Evolutionary conservation across 805 yeast species (phyloP).

Genomic region (Ogataea henricii): DNA sequence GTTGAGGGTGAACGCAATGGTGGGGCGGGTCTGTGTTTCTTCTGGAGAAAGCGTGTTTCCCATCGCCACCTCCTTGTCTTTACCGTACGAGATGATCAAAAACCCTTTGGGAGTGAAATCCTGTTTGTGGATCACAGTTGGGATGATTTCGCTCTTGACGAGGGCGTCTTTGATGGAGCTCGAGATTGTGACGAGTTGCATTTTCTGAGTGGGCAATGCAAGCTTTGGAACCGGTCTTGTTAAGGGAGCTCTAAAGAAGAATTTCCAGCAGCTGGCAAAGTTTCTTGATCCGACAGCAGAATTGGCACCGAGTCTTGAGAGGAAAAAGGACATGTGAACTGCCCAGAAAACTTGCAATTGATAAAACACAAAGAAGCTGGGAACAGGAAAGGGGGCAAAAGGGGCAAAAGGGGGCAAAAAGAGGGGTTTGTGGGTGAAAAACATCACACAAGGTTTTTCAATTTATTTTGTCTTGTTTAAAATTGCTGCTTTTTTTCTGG

Average conservation of each 20-base stretch:
- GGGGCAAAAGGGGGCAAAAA: background rate
- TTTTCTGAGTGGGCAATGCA: conserved; percentile 13
- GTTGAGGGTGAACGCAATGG: conserved; percentile 61
- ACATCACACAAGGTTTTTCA: conserved; percentile 5
- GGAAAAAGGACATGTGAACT: background rate
- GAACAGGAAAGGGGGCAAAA: background rate
- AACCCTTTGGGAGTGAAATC: conserved; percentile 48
- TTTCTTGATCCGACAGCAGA: conserved; percentile 6
- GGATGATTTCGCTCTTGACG: conserved; percentile 49
- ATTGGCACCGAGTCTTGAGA: conserved; percentile 4
- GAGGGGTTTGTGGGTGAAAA: background rate
- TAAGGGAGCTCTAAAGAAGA: no score
- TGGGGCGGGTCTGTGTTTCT: conserved; percentile 70
- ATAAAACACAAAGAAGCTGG: background rate
- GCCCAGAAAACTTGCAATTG: background rate
- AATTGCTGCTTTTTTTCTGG: background rate
- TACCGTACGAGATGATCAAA: conserved; percentile 65
- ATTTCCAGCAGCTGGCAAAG: conserved; percentile 2
- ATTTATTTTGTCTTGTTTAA: no score
- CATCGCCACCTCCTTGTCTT: conserved; percentile 62
- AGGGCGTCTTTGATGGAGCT: conserved; percentile 55
- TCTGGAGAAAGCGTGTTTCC: conserved; percentile 71
- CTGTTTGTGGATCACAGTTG: conserved; percentile 51
- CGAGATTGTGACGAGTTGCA: conserved; percentile 49
- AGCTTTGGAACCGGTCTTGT: background rate